Evolutionary conservation across 768 basidiomycete genomes (phyloP).

Genomic region (Lentinus brumalis): DNA sequence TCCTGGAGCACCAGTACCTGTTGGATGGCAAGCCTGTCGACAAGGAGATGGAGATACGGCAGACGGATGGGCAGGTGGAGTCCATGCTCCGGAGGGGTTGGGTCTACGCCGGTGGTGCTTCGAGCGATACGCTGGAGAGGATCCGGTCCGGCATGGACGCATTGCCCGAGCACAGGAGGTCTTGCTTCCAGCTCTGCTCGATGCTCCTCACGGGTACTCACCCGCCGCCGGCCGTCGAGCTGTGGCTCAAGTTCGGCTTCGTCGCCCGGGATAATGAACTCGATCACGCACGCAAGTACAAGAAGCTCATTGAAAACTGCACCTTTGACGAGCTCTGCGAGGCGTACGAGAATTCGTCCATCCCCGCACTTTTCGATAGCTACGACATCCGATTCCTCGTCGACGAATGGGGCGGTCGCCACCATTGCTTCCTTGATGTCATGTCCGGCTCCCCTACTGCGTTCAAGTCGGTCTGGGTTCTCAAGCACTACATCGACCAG

Average conservation of each 20-base stretch:
- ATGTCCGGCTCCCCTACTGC: slow-evolving; percentile 20
- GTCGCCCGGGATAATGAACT: slow-evolving; percentile 1
- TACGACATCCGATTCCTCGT: not conserved
- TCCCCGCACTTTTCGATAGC: slow-evolving; percentile 15
- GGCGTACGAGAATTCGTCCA: slow-evolving; percentile 28
- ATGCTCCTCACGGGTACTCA: not conserved
- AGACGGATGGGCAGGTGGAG: not conserved
- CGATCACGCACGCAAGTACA: slow-evolving; percentile 21
- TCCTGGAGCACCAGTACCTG: slow-evolving; percentile 36
- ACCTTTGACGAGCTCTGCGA: slow-evolving; percentile 38
- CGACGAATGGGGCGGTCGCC: not conserved
- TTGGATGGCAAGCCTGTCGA: slow-evolving; percentile 18
- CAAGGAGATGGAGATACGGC: no score
- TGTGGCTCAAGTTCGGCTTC: slow-evolving; percentile 23
- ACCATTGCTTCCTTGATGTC: slow-evolving; percentile 31
- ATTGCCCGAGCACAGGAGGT: no score
- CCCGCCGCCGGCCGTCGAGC: not conserved
- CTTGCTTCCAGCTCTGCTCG: not conserved
- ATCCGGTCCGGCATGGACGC: no score
- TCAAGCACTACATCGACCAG: slow-evolving; percentile 36
- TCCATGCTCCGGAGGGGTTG: no score
- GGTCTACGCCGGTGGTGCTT: not conserved
- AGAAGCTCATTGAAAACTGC: slow-evolving; percentile 28
- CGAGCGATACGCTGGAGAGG: not conserved
- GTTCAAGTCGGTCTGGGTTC: slow-evolving; percentile 38